Evolutionary conservation across 306 rosid species (phyloP), one percentile per base, ranked within the genome.

Genomic region (Citrullus mucosospermus): DNA sequence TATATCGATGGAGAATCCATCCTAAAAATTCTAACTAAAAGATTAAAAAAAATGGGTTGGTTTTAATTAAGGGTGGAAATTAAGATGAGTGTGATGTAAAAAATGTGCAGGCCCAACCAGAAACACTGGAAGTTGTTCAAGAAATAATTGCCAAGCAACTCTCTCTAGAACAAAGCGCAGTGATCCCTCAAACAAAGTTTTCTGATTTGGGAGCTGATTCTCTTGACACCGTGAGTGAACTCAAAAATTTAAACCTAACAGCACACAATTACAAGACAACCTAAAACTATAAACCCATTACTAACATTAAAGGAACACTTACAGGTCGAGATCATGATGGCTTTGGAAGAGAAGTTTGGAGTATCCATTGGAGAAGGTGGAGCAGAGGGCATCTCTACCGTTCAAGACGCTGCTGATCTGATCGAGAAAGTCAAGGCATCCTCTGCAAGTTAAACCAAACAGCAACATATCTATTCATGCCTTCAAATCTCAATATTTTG

Each of bases 191-290:
- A 18, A 89, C 89, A 65, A 91, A 86, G 83, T 89, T 91, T 84
- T 81, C 90, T 10, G 91, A 91, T 55, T 68, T 91, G 84, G 90
- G 93, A 65, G 92, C 91, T 46, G 93, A 86, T 91, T 89, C 93
- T 18, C 85, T 87, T 1, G 93, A 91, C 87, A 91, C 86, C 2
- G 92, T 89, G 76, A 25, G 90, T 43, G 38, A 43, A 74, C 53
- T 44, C 4, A 60, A 56, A 11, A 9, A 5, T 76, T 54, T 57
- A 50, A 73, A 50, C 44, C 13, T 14, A 12, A 32, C 60, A 69
- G 28, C 46, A 67, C 12, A 66, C 28, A 18, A 66, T 38, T 4
- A 66, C 11, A 66, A 18, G 2, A 66, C 20, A 38, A 17, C 0
- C 28, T 38, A 38, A 38, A 66, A 34, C 15, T 66, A 38, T 17